These are phyloP conservation scores for Zygosaccharomyces siamensis DNA, from an alignment of 805 yeast genomes.

Conservation along the genomic window DNA sequence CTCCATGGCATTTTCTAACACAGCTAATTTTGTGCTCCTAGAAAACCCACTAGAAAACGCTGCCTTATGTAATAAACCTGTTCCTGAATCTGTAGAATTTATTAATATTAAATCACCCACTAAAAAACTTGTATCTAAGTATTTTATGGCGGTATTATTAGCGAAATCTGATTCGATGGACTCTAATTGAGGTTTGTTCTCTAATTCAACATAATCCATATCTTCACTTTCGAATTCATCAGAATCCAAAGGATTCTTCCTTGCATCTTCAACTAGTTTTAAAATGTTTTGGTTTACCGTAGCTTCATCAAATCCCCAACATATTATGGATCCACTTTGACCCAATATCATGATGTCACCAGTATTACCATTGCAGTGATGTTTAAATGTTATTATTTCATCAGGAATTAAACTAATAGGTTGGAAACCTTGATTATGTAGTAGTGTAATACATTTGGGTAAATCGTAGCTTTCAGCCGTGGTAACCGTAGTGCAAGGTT, in stretches of 20 bases:
- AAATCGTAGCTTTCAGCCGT: slow-evolving; percentile 70
- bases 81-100: slow-evolving; percentile 44
- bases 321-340: slow-evolving; percentile 73
- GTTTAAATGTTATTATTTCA: slow-evolving; percentile 58
- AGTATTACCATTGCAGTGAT: slow-evolving; percentile 33
- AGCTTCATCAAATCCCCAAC: slow-evolving; percentile 73
- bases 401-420: slow-evolving; percentile 52
- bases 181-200: slow-evolving; percentile 13
- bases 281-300: slow-evolving; percentile 43
- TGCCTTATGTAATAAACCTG: slow-evolving; percentile 65
- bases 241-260: slow-evolving; percentile 39
- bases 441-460: slow-evolving; percentile 35
- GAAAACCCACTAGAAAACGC: slow-evolving; percentile 88
- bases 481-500: slow-evolving; percentile 64
- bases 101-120: slow-evolving; percentile 68
- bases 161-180: slow-evolving; percentile 9
- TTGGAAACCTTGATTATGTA: slow-evolving; percentile 34
- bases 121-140: slow-evolving; percentile 40
- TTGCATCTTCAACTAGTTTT: slow-evolving; percentile 49
- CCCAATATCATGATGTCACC: slow-evolving; percentile 59
- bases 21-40: slow-evolving; percentile 78
- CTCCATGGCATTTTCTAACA: slow-evolving; percentile 70
- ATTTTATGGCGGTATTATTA: background rate
- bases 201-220: slow-evolving; percentile 64
- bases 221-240: slow-evolving; percentile 70